These are phyloP conservation scores for Biscogniauxia sp. DNA, from an alignment of 2,329 filamentous ascomycete genomes.

Conservation along the genomic window DNA sequence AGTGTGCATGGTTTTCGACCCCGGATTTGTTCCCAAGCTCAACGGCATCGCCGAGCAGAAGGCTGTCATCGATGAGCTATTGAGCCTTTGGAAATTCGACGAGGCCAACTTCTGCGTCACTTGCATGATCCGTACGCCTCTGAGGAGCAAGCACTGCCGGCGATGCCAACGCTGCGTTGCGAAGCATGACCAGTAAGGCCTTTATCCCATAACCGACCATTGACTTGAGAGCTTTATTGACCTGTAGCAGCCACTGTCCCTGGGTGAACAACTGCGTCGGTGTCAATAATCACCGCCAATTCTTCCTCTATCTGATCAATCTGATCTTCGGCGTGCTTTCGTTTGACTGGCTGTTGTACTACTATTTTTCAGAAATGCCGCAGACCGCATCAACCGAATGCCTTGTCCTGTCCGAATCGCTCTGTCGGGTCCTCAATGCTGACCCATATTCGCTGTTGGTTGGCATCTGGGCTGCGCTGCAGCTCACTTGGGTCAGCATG, in stretches of 20 bases:
- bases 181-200: slow-evolving; percentile 88
- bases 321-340: slow-evolving; percentile 72
- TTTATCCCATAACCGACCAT: neutral
- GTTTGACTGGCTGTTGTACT: slow-evolving; percentile 70
- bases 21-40: slow-evolving; percentile 89
- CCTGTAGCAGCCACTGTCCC: slow-evolving; percentile 72
- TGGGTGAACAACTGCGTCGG: slow-evolving; percentile 98
- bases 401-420: slow-evolving; percentile 68
- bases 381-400: slow-evolving; percentile 57
- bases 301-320: slow-evolving; percentile 82
- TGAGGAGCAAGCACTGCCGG: slow-evolving; percentile 94
- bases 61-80: slow-evolving; percentile 80
- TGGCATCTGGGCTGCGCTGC: slow-evolving; percentile 74
- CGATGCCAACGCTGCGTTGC: slow-evolving; percentile 89
- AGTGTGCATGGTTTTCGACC: slow-evolving; percentile 81
- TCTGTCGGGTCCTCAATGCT: slow-evolving; percentile 75
- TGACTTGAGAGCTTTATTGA: slow-evolving; percentile 21
- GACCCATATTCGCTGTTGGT: slow-evolving; percentile 84
- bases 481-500: slow-evolving; percentile 97
- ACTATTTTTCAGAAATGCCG: slow-evolving; percentile 64
- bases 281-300: slow-evolving; percentile 93
- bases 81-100: slow-evolving; percentile 85
- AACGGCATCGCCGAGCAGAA: slow-evolving; percentile 88
- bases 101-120: slow-evolving; percentile 90
- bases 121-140: slow-evolving; percentile 90